Evolutionary conservation across 176 grass and related monocot genomes (phyloP).

Genomic region (Panicum miliaceum): DNA sequence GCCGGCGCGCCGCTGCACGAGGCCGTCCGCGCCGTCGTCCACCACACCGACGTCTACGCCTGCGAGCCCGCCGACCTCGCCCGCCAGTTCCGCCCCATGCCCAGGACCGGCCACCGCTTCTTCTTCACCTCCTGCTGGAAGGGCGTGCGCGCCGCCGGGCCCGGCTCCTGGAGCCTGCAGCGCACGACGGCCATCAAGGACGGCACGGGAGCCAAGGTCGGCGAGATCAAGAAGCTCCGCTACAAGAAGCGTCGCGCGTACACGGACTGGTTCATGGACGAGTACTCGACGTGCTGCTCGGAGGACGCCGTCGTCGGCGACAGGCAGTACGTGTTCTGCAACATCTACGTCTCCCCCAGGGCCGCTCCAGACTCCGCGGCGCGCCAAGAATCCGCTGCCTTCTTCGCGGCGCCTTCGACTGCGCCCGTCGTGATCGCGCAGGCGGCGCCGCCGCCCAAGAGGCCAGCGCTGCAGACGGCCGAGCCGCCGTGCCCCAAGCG

Average conservation of each 20-base stretch:
- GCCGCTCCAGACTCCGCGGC: neutral
- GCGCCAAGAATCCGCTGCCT: no score
- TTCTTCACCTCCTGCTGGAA: neutral
- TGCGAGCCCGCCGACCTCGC: slow-evolving; percentile 6
- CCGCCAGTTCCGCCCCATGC: neutral
- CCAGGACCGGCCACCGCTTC: slow-evolving; percentile 18
- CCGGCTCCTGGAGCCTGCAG: neutral
- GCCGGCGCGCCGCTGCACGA: neutral
- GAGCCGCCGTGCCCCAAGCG: no score
- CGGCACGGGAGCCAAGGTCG: neutral
- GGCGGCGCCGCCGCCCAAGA: no score
- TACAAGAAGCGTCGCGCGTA: neutral
- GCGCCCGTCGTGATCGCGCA: no score
- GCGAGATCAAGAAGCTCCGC: neutral
- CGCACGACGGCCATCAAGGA: neutral
- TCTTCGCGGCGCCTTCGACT: no score
- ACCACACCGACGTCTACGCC: neutral
- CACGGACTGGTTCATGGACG: slow-evolving; percentile 35
- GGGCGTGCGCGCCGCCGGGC: neutral
- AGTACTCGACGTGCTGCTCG: neutral
- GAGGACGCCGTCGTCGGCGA: neutral
- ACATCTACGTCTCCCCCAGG: neutral
- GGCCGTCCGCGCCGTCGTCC: neutral
- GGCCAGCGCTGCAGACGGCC: no score
- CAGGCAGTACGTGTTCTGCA: slow-evolving; percentile 17